A percentile compares a stretch with the other conserved stretches of the same genome.
These are phyloP conservation scores for Aspergillus affinis DNA, from an alignment of 495 filamentous ascomycete species.

Conservation along the genomic window DNA sequence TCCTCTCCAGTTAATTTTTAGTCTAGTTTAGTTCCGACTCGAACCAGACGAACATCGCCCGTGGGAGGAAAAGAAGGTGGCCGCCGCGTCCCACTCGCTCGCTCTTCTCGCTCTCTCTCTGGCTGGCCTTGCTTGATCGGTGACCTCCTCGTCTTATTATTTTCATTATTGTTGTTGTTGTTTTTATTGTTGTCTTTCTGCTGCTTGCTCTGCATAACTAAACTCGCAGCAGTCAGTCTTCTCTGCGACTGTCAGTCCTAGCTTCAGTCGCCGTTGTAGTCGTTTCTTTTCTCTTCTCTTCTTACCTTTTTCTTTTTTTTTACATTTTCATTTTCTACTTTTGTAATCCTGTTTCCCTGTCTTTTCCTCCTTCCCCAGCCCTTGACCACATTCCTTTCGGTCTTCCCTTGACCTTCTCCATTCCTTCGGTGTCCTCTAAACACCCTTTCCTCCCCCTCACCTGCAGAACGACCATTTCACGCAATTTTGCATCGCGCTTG, in stretches of 20 bases:
- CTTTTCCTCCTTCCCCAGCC: not conserved
- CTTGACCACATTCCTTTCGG: not conserved
- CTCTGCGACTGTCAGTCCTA: slow-evolving; percentile 11
- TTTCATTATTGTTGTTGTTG: slow-evolving; percentile 20
- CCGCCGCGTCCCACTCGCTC: slow-evolving; percentile 17
- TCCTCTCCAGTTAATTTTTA: not conserved
- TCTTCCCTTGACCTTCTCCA: not conserved
- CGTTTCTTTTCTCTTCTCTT: slow-evolving; percentile 26
- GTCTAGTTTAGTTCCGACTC: slow-evolving; percentile 13
- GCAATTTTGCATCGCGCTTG: slow-evolving; percentile 9
- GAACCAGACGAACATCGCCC: slow-evolving; percentile 21
- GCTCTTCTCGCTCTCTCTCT: not conserved
- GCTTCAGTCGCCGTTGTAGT: slow-evolving; percentile 1
- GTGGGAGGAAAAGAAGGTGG: slow-evolving; percentile 19
- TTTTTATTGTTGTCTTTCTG: slow-evolving; percentile 14
- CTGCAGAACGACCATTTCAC: not conserved
- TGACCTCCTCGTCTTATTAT: slow-evolving; percentile 8
- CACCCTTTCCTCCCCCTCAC: slow-evolving; percentile 1
- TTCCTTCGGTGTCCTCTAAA: slow-evolving; percentile 9
- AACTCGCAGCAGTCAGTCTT: not conserved
- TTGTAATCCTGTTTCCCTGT: slow-evolving; percentile 6
- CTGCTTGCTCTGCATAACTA: not conserved
- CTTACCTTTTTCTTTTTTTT: slow-evolving; percentile 1
- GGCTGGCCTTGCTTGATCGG: slow-evolving; percentile 25
- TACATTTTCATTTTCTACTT: slow-evolving; percentile 10